Evolutionary conservation across 306 rosid genomes (phyloP), one percentile per base, ranked within the genome.

Genomic region (Cotoneaster glaucophyllus): DNA sequence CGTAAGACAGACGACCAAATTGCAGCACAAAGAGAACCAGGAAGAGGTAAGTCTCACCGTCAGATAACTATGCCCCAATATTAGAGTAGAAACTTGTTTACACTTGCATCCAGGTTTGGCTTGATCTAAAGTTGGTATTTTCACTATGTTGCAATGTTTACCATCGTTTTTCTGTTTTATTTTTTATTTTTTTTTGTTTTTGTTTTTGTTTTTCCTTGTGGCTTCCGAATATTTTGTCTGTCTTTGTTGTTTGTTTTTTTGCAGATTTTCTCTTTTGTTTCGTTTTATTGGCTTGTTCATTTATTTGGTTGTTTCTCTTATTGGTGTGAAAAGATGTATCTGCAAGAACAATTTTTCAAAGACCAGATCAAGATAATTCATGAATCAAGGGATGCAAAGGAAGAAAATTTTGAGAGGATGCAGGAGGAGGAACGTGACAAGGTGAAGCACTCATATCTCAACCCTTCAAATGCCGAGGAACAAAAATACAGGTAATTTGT

Each of bases 381-480:
- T 39, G 87, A 86, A 28, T 73, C 86, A 14, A 86, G 87, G 85
- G 73, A 76, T 65, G 87, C 73, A 2, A 90, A 81, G 76, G 98
- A 89, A 75, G 95, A 89, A 70, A 77, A 83, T 15, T 93, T 93
- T 73, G 96, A 89, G 88, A 87, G 85, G 81, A 56, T 86, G 82
- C 98, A 93, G 83, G 90, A 89, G 82, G 90, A 87, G 45, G 87
- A 93, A 37, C 93, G 96, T 8, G 88, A 89, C 77, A 93, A 90
- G 84, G 88, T 85, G 76, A 85, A 85, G 84, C 85, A 84, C 59
- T 85, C 87, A 7, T 85, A 82, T 68, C 77, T 45, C 25, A 56
- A 70, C 70, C 81, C 83, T 53, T 77, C 82, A 28, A 80, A 81
- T 82, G 66, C 89, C 0, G 90, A 86, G 65, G 90, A 86, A 37